These are phyloP conservation scores for Pterocarpus macrocarpus DNA, from an alignment of 306 rosid species.

Conservation along the genomic window DNA sequence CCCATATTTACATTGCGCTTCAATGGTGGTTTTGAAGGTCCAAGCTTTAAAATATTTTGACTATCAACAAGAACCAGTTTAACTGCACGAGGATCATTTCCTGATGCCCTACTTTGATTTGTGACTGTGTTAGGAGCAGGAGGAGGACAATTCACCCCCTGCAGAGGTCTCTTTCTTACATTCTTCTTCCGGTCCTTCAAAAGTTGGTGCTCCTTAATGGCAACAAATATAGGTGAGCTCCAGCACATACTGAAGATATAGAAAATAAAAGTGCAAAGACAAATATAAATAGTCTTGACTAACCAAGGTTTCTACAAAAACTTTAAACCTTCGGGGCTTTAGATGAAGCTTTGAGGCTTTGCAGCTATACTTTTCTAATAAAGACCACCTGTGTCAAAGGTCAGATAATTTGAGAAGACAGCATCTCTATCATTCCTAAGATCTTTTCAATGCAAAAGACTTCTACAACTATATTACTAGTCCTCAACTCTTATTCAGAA, in stretches of 20 bases:
- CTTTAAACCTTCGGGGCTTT: slow-evolving; percentile 94
- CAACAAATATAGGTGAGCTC: slow-evolving; percentile 61
- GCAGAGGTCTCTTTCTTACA: slow-evolving; percentile 76
- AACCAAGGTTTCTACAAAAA: slow-evolving; percentile 96
- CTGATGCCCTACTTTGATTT: slow-evolving; percentile 74
- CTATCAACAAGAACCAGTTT: slow-evolving; percentile 86
- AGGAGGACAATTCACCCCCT: slow-evolving; percentile 72
- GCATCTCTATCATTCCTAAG: slow-evolving; percentile 39
- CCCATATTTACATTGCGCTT: slow-evolving; percentile 79
- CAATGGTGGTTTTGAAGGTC: slow-evolving; percentile 77
- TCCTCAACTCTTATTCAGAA: slow-evolving; percentile 21
- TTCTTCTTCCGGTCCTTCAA: slow-evolving; percentile 91
- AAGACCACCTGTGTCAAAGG: slow-evolving; percentile 86
- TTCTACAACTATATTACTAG: neutral
- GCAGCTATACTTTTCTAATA: slow-evolving; percentile 96
- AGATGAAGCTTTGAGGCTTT: slow-evolving; percentile 99
- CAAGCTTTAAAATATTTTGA: slow-evolving; percentile 87
- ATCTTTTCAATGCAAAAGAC: slow-evolving; percentile 34
- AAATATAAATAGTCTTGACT: slow-evolving; percentile 54
- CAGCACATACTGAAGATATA: slow-evolving; percentile 39
- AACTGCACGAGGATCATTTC: slow-evolving; percentile 73
- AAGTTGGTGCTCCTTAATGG: slow-evolving; percentile 94
- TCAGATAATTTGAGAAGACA: slow-evolving; percentile 40
- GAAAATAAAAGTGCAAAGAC: slow-evolving; percentile 16
- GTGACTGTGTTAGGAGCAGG: slow-evolving; percentile 56